Percentiles rank a stretch among this genome's conserved stretches.
These are phyloP conservation scores for Colletotrichum sojae DNA, from an alignment of 2,329 filamentous ascomycete species.

Conservation along the genomic window DNA sequence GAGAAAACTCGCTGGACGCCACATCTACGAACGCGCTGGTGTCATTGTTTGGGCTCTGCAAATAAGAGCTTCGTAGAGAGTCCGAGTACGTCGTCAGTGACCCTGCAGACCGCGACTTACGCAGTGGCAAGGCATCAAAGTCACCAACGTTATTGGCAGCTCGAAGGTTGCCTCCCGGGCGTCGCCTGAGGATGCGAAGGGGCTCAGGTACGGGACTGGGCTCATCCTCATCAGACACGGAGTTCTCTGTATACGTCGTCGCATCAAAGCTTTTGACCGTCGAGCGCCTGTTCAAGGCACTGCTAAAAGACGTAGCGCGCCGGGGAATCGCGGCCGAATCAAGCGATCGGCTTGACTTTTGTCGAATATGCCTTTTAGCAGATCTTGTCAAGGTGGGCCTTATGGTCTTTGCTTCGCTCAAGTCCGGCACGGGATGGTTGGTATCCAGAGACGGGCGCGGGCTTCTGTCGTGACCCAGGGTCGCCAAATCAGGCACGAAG, in stretches of 20 bases:
- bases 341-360: conserved; percentile 64
- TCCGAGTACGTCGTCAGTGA: conserved; percentile 74
- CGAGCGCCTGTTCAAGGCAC: conserved; percentile 64
- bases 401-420: conserved; percentile 43
- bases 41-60: conserved; percentile 58
- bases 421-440: conserved; percentile 51
- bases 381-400: conserved; percentile 19
- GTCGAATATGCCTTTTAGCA: conserved; percentile 55
- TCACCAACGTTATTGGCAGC: conserved; percentile 77
- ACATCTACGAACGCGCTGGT: conserved; percentile 61
- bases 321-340: conserved; percentile 64
- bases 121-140: conserved; percentile 63
- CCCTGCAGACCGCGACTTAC: conserved; percentile 70
- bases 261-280: conserved; percentile 74
- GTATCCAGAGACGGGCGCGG: conserved; percentile 50
- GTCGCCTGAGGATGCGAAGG: conserved; percentile 76
- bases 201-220: conserved; percentile 62
- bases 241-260: conserved; percentile 67
- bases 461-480: conserved; percentile 49
- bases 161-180: conserved; percentile 82
- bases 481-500: conserved; percentile 62
- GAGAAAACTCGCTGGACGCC: conserved; percentile 58
- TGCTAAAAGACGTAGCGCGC: conserved; percentile 73
- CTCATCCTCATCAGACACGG: conserved; percentile 62
- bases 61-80: conserved; percentile 71